Conservation (phyloP, 2,329 filamentous ascomycete genomes). For the Talaromyces sp. region DNA sequence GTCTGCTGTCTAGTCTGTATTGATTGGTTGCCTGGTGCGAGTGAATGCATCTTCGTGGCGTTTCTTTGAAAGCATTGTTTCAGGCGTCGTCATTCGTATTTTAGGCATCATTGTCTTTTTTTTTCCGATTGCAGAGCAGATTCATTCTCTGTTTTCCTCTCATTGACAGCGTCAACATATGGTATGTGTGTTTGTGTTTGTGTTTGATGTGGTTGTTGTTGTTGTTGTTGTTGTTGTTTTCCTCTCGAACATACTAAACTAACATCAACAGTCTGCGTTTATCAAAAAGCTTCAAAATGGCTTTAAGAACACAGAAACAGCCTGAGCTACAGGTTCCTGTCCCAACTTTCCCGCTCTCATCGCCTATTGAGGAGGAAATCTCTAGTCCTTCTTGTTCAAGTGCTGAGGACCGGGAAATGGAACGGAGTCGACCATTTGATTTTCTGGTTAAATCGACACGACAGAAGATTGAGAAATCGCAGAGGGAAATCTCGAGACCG, state of each 20-base stretch:
- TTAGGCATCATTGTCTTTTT: constrained; percentile 13
- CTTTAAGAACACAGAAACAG: constrained; percentile 25
- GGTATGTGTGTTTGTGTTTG: too few relatives aligned
- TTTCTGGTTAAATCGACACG: constrained; percentile 31
- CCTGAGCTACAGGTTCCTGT: constrained; percentile 34
- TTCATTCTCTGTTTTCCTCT: not conserved
- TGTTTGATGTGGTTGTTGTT: too few relatives aligned
- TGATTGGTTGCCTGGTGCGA: not conserved
- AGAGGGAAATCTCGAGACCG: not conserved
- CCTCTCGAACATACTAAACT: too few relatives aligned
- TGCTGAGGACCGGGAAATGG: constrained; percentile 31
- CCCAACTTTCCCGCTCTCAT: constrained; percentile 47
- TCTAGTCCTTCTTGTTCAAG: constrained; percentile 41
- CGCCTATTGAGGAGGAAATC: constrained; percentile 47
- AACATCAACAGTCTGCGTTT: too few relatives aligned
- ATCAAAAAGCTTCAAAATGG: constrained; percentile 21
- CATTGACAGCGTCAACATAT: not conserved
- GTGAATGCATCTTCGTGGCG: constrained; percentile 16
- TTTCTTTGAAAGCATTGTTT: constrained; percentile 23
- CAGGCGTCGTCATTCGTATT: constrained; percentile 19
- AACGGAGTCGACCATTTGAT: constrained; percentile 34
- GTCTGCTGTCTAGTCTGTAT: not conserved
- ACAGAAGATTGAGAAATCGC: constrained; percentile 18
- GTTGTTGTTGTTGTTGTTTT: too few relatives aligned
- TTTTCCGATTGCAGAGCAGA: not conserved